Evolutionary conservation across 148 eudicot species (phyloP), one percentile per base, ranked within the genome.

Genomic region (Hydrangea macrophylla): DNA sequence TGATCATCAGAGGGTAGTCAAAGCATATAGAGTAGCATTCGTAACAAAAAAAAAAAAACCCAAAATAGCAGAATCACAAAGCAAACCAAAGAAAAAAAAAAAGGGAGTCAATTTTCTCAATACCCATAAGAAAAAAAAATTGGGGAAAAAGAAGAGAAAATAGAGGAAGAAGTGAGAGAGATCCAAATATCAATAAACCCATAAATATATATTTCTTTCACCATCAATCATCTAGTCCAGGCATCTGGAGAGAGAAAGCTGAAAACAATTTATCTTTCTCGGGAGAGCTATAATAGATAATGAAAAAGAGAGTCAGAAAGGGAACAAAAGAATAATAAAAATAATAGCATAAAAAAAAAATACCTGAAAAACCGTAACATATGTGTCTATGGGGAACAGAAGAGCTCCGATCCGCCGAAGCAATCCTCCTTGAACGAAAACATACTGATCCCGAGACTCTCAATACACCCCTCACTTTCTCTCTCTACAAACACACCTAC

Each of bases 301-400:
- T 26, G 54, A 63, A 37, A 53, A n/a, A 28, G 32, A 50, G 65
- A 68, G 63, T 28, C 60, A 68, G 24, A 45, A 26, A 42, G 15
- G 25, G 40, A 27, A 65, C 28, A 53, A 37, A 17, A 24, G n/a
- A n/a, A n/a, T n/a, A 9, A 69, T 25, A 35, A 7, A 10, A 40
- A 53, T 37, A 64, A 70, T 25, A 42, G 23, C 10, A 18, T 45
- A 39, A 24, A 30, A 36, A 60, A 26, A 28, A 55, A 66, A 35
- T 72, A 83, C 86, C 86, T 74, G 76, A 79, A 79, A 70, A 44
- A 64, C 76, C 66, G 81, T 70, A 71, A 55, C 51, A 74, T 73
- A 74, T 82, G 81, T 75, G 69, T 48, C 62, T 79, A 56, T 82
- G 72, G 83, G 80, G 79, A 79, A 70, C 83, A 76, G 39, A 73